Conservation (phyloP, 2,329 filamentous ascomycete genomes). For the Periconia macrospinosa region DNA sequence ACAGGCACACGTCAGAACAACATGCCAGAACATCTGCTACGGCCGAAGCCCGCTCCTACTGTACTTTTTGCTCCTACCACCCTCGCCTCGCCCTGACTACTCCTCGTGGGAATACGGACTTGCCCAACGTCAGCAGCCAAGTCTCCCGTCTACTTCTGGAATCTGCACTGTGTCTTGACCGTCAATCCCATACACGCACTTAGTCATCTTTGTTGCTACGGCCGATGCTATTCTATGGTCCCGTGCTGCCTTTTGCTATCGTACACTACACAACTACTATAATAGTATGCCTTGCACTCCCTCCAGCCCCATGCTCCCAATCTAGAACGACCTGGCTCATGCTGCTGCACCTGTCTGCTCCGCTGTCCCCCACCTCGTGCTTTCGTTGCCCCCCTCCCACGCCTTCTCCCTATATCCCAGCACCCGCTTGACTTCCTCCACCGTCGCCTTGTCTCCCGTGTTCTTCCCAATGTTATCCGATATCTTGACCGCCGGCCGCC, state of each 20-base stretch:
- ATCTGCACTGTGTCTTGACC: no score
- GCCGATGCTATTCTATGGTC: no score
- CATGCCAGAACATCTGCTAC: neutral
- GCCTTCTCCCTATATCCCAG: slow-evolving; percentile 84
- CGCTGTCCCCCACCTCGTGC: slow-evolving; percentile 71
- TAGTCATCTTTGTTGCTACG: no score
- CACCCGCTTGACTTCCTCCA: slow-evolving; percentile 79
- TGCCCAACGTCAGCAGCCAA: no score
- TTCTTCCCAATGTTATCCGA: slow-evolving; percentile 90
- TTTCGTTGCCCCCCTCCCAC: slow-evolving; percentile 85
- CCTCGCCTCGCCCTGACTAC: neutral
- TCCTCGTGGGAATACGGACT: neutral
- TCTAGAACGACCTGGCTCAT: slow-evolving; percentile 1
- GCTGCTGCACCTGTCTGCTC: slow-evolving; percentile 21
- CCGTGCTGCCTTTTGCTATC: no score
- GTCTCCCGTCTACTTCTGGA: no score
- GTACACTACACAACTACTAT: no score
- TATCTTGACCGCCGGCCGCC: slow-evolving; percentile 86
- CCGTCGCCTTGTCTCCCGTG: slow-evolving; percentile 78
- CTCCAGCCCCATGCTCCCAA: neutral
- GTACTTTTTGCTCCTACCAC: no score
- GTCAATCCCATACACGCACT: no score
- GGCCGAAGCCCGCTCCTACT: no score
- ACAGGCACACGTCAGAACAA: neutral
- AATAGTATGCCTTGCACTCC: no score